Percentiles rank a stretch among this genome's conserved stretches.
Evolutionary conservation across 306 rosid genomes (phyloP).

Genomic region (Alnus rubra): DNA sequence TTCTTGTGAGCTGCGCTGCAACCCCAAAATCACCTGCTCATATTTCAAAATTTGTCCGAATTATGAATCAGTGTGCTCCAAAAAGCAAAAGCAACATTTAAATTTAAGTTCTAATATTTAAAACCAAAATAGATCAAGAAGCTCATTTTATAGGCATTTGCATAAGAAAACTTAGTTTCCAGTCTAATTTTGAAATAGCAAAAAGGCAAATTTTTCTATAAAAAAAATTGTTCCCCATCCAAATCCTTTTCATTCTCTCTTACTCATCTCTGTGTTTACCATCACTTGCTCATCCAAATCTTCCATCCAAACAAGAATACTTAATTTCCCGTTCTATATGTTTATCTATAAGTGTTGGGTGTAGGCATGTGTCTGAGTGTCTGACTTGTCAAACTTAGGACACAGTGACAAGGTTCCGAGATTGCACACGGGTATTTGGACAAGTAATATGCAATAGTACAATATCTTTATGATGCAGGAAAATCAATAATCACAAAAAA

Average conservation of each 20-base stretch:
- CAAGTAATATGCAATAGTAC: not conserved
- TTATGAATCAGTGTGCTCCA: not conserved
- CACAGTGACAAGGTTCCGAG: not conserved
- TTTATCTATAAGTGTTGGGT: not conserved
- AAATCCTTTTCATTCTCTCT: not conserved
- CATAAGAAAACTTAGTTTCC: not conserved
- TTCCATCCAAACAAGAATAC: not conserved
- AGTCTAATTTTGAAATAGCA: not conserved
- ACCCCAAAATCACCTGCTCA: constrained; percentile 98
- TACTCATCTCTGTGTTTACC: not conserved
- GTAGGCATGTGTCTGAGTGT: not conserved
- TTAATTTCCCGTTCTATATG: not conserved
- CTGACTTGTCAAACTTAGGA: not conserved
- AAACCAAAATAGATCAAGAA: not conserved
- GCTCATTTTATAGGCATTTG: not conserved
- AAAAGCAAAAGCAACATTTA: not conserved
- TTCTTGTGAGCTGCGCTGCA: constrained; percentile 98
- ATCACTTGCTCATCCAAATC: not conserved
- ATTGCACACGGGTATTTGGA: not conserved
- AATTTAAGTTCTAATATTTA: not conserved
- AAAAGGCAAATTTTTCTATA: not conserved
- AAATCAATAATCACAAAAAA: too few species aligned
- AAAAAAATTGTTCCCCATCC: not conserved
- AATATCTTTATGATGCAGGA: not conserved
- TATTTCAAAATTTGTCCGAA: constrained; percentile 20